Conservation (phyloP, 768 basidiomycete species). For the Boletellus ananas region DNA sequence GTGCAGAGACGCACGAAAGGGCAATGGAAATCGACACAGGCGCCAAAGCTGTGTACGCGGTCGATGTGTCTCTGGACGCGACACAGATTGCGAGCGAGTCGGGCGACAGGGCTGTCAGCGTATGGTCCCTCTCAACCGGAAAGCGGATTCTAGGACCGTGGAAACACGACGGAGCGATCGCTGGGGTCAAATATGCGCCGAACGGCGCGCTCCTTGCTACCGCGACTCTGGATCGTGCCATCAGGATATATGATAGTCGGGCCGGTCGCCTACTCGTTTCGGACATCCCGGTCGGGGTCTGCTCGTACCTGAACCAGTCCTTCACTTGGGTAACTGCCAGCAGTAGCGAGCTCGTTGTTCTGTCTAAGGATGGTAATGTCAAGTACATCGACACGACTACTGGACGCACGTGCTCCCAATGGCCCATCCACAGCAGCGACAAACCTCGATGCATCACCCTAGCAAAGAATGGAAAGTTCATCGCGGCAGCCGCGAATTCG, state of each 20-base stretch:
- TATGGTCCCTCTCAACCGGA: neutral
- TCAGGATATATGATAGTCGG: neutral
- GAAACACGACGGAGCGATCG: neutral
- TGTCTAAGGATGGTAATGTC: neutral
- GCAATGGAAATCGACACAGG: neutral
- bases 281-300: neutral
- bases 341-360: neutral
- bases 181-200: neutral
- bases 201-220: neutral
- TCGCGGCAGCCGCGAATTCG: neutral
- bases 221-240: neutral
- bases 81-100: neutral
- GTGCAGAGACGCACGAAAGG: neutral
- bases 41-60: neutral
- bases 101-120: neutral
- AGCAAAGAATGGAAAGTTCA: neutral
- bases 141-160: neutral
- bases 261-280: neutral
- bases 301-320: neutral
- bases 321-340: neutral
- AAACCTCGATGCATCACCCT: neutral
- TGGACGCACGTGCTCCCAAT: neutral
- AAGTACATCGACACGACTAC: neutral
- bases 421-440: neutral
- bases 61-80: neutral